Evolutionary conservation across 768 basidiomycete genomes (phyloP), one percentile per base, ranked within the genome.

Genomic region (Trametes cinnabarina): DNA sequence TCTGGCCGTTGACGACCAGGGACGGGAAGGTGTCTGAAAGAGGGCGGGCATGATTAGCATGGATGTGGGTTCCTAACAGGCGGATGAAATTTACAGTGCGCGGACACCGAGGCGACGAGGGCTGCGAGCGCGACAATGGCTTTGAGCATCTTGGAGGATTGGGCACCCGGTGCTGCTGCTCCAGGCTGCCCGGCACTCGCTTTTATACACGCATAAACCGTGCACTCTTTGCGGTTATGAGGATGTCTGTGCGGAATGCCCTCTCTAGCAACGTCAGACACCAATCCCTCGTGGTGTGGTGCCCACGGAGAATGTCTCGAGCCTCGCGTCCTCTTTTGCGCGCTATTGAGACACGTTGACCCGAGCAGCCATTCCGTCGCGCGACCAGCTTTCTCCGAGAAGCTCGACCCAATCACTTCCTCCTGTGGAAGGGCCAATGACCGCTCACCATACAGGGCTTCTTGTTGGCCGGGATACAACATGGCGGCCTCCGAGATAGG

Each of bases 21-120:
- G 71, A 66, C 22, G 69, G 71, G 63, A 72, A 69, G 44, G 69
- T 69, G 62, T 72, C 70, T 72, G 52, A 1, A 26, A 17, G 39
- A 15, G 15, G 20, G 23, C 3, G 9, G 20, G 3, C 66, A 55
- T 12, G 74, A n/a, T 47, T 15, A 19, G 1, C n/a, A n/a, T 40
- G 14, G 32, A 22, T 17, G 20, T 2, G 46, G 25, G n/a, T 34
- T 19, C 12, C 19, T 11, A n/a, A n/a, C 41, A 6, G 20, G 39
- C 2, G 17, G 10, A 10, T 1, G 19, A 1, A n/a, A 54, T 58
- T 25, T 14, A 63, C 63, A 63, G 48, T 63, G 63, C 35, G 63
- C 63, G 5, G 58, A 52, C 20, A 56, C 63, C 42, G 55, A 46
- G 15, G 58, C 59, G 52, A 55, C 47, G 47, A 60, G 25, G 28